A percentile compares a stretch with the other conserved stretches of the same genome.
Evolutionary conservation across 2,329 filamentous ascomycete genomes (phyloP).

Genomic region (Camillea tinctor): DNA sequence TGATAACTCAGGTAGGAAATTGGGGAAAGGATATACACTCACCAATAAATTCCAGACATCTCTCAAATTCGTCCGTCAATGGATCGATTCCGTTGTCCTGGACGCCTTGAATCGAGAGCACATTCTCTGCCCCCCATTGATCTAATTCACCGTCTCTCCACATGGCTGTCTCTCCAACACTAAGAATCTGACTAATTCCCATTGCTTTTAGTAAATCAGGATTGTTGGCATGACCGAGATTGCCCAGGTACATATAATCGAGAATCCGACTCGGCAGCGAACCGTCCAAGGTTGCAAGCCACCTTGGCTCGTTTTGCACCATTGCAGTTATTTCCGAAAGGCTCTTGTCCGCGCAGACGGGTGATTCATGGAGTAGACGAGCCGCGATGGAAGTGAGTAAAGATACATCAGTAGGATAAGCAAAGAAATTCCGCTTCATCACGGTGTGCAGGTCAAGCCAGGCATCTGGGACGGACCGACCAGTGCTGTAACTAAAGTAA

Average conservation of each 20-base stretch:
- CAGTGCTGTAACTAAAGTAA: conserved; percentile 91
- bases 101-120: conserved; percentile 79
- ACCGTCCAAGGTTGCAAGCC: conserved; percentile 83
- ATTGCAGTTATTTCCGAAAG: conserved; percentile 53
- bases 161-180: conserved; percentile 82
- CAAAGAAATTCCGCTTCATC: conserved; percentile 90
- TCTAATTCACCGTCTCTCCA: conserved; percentile 74
- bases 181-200: conserved; percentile 84
- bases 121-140: conserved; percentile 73
- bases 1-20: neutral
- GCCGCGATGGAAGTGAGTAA: conserved; percentile 75
- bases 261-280: conserved; percentile 86
- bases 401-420: conserved; percentile 86
- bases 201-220: conserved; percentile 75
- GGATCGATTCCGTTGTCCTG: conserved; percentile 98
- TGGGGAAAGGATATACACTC: conserved; percentile 34
- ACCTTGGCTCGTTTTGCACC: conserved; percentile 64
- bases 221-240: conserved; percentile 91
- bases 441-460: conserved; percentile 83
- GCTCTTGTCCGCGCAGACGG: conserved; percentile 48
- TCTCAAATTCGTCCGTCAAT: conserved; percentile 78
- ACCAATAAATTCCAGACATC: conserved; percentile 92
- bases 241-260: conserved; percentile 95
- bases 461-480: conserved; percentile 74
- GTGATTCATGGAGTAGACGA: conserved; percentile 71